Conservation (phyloP, 2,329 filamentous ascomycete species). For the Cephalotrichum gorgonifer region DNA sequence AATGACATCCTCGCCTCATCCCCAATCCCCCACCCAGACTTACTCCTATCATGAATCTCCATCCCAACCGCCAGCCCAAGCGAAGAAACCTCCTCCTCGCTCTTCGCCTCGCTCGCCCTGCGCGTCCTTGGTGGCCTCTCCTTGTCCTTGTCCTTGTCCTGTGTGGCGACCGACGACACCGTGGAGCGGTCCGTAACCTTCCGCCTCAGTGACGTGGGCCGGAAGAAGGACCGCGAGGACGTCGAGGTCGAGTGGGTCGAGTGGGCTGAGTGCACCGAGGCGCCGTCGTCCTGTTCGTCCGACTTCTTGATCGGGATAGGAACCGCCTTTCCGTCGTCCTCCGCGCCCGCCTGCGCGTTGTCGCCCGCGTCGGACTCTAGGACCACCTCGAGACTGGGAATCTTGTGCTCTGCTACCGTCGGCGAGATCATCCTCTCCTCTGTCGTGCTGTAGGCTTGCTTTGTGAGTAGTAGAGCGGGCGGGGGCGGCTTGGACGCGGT, state of each 20-base stretch:
- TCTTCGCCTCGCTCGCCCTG: conserved; percentile 12
- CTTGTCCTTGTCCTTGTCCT: neutral
- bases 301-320: neutral
- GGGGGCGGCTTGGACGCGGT: conserved; percentile 8
- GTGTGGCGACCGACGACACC: conserved; percentile 31
- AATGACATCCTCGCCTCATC: conserved; percentile 79
- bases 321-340: conserved; percentile 1
- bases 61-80: conserved; percentile 36
- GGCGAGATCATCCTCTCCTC: conserved; percentile 25
- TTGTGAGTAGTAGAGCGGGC: conserved; percentile 3
- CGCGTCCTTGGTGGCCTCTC: neutral
- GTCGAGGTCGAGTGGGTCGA: too few species aligned
- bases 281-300: conserved; percentile 24
- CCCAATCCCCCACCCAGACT: conserved; percentile 65
- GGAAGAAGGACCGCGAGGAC: conserved; percentile 35
- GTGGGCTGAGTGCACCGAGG: conserved; percentile 35
- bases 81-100: conserved; percentile 28
- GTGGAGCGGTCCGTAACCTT: conserved; percentile 25
- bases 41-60: conserved; percentile 40
- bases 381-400: conserved; percentile 5
- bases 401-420: conserved; percentile 10
- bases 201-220: conserved; percentile 27
- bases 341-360: conserved; percentile 13
- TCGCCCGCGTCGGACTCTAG: conserved; percentile 12
- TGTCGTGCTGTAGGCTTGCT: conserved; percentile 22